A percentile compares a stretch with the other conserved stretches of the same genome.
Conservation (phyloP, 2,329 filamentous ascomycete species). For the Lasiodiplodia sp. region DNA sequence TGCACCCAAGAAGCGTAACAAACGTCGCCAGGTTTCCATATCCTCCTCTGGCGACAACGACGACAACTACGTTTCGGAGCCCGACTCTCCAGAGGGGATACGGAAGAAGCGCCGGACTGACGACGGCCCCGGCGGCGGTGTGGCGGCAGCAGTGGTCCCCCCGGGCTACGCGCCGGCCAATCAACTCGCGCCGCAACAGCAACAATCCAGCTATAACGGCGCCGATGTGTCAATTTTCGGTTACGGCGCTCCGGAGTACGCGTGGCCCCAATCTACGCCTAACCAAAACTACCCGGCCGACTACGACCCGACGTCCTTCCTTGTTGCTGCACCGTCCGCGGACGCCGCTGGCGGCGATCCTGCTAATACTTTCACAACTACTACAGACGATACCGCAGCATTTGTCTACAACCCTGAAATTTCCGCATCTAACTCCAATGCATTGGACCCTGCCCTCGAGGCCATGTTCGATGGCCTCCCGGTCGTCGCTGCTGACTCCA, state of each 20-base stretch:
- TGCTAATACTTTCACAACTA: background rate
- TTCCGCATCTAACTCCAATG: no score
- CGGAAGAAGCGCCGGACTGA: conserved; percentile 7
- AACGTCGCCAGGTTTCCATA: no score
- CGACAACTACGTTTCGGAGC: conserved; percentile 12
- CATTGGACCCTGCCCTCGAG: background rate
- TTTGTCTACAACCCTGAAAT: no score
- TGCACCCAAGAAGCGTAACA: background rate
- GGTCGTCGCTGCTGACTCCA: background rate
- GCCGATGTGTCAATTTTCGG: background rate
- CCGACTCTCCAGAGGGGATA: background rate
- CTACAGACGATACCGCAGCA: no score
- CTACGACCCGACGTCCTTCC: background rate
- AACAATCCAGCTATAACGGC: background rate
- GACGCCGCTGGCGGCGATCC: background rate
- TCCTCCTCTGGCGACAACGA: background rate
- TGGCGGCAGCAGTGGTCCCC: background rate
- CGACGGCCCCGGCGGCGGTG: background rate
- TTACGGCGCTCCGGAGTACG: background rate
- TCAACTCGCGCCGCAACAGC: background rate
- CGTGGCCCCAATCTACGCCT: conserved; percentile 18
- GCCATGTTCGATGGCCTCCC: background rate
- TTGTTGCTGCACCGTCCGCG: background rate
- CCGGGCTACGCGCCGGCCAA: background rate
- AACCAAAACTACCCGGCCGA: background rate